Conservation (phyloP, 768 basidiomycete genomes). For the Tricholoma terreum region DNA sequence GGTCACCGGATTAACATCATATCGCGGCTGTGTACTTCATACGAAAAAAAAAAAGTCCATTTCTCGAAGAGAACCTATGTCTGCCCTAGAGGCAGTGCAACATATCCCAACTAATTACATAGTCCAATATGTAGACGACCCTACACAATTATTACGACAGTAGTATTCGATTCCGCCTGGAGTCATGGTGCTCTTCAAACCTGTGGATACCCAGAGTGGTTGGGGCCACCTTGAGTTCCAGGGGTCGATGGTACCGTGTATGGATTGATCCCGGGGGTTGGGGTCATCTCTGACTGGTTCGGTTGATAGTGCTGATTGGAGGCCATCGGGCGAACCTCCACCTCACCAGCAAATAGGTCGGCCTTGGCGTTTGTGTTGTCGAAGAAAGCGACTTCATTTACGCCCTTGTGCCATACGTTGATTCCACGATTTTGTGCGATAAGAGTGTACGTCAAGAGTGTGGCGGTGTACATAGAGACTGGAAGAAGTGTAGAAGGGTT, state of each 20-base stretch:
- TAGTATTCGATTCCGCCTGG: neutral
- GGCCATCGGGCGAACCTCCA: too few species aligned
- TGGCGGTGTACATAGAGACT: conserved; percentile 14
- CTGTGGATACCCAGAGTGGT: neutral
- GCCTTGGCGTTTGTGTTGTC: neutral
- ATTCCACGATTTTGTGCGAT: conserved; percentile 12
- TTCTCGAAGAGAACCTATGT: neutral
- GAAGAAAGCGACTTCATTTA: conserved; percentile 9
- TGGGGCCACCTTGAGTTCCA: neutral
- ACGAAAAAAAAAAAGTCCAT: too few species aligned
- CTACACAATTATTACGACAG: neutral
- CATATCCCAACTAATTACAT: too few species aligned
- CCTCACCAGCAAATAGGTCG: neutral
- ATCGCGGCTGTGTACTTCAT: neutral
- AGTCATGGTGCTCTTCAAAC: neutral
- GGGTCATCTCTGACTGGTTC: neutral
- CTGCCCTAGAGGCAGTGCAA: neutral
- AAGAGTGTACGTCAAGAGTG: conserved; percentile 7
- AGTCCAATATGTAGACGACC: neutral
- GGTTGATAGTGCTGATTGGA: neutral
- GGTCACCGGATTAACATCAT: neutral
- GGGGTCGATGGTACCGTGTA: too few species aligned
- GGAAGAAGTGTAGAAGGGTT: neutral
- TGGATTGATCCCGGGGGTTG: neutral
- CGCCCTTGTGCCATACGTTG: conserved; percentile 8